Base-by-base conservation (phyloP, 116 monocot genomes). In the Zostera marina region DNA sequence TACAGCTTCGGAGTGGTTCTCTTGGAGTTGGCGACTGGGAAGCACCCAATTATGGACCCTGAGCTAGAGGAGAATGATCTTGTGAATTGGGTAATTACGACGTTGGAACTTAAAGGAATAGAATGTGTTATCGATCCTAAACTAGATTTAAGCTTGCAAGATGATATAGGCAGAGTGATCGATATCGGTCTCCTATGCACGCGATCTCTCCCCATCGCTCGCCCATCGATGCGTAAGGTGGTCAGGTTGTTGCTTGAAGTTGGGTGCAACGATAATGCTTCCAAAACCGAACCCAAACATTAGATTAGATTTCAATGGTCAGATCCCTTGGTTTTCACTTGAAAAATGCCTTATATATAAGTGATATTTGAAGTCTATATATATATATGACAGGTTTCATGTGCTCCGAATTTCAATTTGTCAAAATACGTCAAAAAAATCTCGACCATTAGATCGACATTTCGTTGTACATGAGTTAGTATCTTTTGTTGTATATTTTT, bases 1-100 rank as follows among this genome's bases (percentile, higher is more conserved):
- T 90, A 81, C 78, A 90, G 90, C 74, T 90, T 84, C 6, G 90
- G 90, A 1, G 84, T 90, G 2, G 90, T 90, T 16, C 66, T 90
- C 15, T 63, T 90, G 13, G 90, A 90, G 58, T 76, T 90, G 12
- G 65, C 79, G 9, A 90, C 85, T 0, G 91, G 91, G 38, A 85
- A 77, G 68, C 82, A 5, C 1, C 73, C 85, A 0, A 60, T n/a
- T n/a, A n/a, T 82, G 1, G 77, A 82, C 46, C 91, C 85, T 0
- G 85, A 85, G 48, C 82, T 79, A 22, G 85, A 79, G 0, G 91
- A 82, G 59, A 85, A 82, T 59, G 91, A 91, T 57, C 39, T 91
- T 21, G 82, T 85, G 60, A 77, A 69, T 44, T 91, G 91, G 91
- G 82, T 91, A 0, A 82, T 68, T 73, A 43, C 51, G 75, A 77